phyloP scores from a whole-genome alignment of 1,284 basidiomycete species.

The Bjerkandera adusta region DNA sequence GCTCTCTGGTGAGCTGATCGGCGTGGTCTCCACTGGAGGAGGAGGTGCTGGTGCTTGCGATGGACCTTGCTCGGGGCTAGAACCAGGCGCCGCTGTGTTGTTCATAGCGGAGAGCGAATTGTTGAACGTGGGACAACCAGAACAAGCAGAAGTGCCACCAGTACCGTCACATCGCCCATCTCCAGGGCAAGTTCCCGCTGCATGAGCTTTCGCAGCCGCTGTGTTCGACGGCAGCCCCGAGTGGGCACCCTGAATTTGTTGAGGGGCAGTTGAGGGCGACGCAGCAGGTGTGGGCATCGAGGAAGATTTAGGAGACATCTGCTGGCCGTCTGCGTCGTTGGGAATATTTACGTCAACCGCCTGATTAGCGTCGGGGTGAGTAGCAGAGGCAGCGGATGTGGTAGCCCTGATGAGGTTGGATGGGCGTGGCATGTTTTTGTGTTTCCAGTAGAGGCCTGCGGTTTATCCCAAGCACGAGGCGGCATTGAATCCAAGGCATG shows the following conservation, averaged over 20 bases:
- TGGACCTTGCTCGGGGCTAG: neutral
- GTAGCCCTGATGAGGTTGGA: conserved; percentile 31
- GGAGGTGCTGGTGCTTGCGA: conserved; percentile 1
- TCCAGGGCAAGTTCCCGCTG: conserved; percentile 85
- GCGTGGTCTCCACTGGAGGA: conserved; percentile 25
- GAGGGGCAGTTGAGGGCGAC: conserved; percentile 22
- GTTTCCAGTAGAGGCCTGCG: conserved; percentile 37
- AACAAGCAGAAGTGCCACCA: conserved; percentile 86
- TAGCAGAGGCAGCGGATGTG: conserved; percentile 26
- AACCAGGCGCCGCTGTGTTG: conserved; percentile 2
- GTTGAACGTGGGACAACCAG: conserved; percentile 93
- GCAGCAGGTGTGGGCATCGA: conserved; percentile 32
- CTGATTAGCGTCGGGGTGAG: conserved; percentile 28
- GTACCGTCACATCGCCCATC: conserved; percentile 95
- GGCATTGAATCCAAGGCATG: conserved; percentile 19
- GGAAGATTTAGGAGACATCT: conserved; percentile 29
- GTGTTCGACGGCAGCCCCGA: too few relatives aligned
- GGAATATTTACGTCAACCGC: conserved; percentile 14
- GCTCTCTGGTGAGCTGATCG: conserved; percentile 26
- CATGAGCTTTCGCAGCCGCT: conserved; percentile 30
- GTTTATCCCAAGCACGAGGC: conserved; percentile 9
- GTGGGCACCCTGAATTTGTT: conserved; percentile 13
- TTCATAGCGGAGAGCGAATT: conserved; percentile 33
- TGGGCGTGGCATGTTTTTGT: conserved; percentile 36
- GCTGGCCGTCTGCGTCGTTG: conserved; percentile 13